Percentiles rank a stretch among this genome's conserved stretches.
Evolutionary conservation across 306 rosid genomes (phyloP).

Genomic region (Begonia peltatifolia): DNA sequence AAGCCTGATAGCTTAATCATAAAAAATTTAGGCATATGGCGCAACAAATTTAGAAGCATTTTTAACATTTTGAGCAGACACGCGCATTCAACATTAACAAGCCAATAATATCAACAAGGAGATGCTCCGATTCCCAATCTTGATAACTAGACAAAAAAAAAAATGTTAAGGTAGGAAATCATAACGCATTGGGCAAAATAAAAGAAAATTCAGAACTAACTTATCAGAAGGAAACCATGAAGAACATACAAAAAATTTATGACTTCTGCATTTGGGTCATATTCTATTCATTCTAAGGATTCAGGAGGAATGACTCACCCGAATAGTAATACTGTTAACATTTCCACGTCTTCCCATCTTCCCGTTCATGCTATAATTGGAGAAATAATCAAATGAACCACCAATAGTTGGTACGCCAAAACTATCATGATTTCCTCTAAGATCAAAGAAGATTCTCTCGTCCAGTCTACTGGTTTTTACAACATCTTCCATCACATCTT

Average conservation of each 20-base stretch:
- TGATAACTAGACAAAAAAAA: too few species aligned
- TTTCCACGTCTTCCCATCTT: conserved; percentile 46
- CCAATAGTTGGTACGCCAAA: conserved; percentile 70
- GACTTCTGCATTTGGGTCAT: too few species aligned
- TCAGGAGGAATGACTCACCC: conserved; percentile 30
- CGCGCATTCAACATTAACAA: too few species aligned
- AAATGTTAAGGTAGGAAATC: too few species aligned
- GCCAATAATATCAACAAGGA: too few species aligned
- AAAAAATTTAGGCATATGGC: too few species aligned
- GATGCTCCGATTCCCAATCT: too few species aligned
- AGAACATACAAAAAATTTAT: too few species aligned
- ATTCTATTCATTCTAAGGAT: not conserved
- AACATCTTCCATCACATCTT: conserved; percentile 44
- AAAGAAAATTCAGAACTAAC: not conserved
- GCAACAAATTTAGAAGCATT: too few species aligned
- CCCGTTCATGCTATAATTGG: conserved; percentile 71
- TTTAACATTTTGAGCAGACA: too few species aligned
- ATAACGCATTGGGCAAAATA: too few species aligned
- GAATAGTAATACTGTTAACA: conserved; percentile 62
- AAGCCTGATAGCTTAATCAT: too few species aligned
- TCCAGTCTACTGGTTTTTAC: conserved; percentile 51
- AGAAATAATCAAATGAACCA: conserved; percentile 67
- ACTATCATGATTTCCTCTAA: conserved; percentile 82
- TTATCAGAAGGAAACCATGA: not conserved
- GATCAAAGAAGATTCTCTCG: conserved; percentile 55